Conservation (phyloP, 371 early-diverging fungal genomes). For the Mortierella sp. region DNA sequence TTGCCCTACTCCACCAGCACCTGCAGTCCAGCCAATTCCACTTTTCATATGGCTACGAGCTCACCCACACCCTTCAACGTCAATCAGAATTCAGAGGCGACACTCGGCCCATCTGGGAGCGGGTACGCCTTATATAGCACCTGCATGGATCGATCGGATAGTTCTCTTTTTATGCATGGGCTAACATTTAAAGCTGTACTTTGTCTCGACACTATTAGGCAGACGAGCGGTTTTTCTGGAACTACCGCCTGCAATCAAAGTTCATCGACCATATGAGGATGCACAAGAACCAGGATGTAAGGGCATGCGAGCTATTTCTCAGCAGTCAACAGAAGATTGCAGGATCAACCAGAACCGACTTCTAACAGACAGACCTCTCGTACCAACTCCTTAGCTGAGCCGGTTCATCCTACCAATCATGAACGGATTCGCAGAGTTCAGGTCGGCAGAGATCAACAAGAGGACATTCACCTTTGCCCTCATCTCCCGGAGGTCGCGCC, state of each 20-base stretch:
- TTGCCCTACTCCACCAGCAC: constrained; percentile 77
- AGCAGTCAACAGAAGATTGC: background rate
- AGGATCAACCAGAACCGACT: background rate
- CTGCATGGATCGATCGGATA: background rate
- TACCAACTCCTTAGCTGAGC: constrained; percentile 61
- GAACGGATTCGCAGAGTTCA: constrained; percentile 84
- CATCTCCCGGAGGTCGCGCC: constrained; percentile 87
- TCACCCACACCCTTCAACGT: constrained; percentile 89
- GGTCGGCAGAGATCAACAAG: constrained; percentile 67
- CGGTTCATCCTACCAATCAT: constrained; percentile 91
- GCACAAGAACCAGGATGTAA: constrained; percentile 64
- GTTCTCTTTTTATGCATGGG: background rate
- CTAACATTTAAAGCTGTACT: background rate
- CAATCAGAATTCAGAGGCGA: constrained; percentile 61
- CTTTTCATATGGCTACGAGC: constrained; percentile 88
- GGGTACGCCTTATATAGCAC: constrained; percentile 20
- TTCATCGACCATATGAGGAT: constrained; percentile 68
- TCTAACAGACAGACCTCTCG: background rate
- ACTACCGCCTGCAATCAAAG: constrained; percentile 76
- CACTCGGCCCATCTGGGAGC: constrained; percentile 38
- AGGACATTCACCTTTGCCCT: constrained; percentile 79
- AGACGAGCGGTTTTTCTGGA: constrained; percentile 95
- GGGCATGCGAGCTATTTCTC: background rate
- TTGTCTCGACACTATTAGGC: constrained; percentile 61
- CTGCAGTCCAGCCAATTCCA: constrained; percentile 82